Base-by-base conservation (phyloP, 2,329 filamentous ascomycete genomes). In the Paracoccidioides brasiliensis region DNA sequence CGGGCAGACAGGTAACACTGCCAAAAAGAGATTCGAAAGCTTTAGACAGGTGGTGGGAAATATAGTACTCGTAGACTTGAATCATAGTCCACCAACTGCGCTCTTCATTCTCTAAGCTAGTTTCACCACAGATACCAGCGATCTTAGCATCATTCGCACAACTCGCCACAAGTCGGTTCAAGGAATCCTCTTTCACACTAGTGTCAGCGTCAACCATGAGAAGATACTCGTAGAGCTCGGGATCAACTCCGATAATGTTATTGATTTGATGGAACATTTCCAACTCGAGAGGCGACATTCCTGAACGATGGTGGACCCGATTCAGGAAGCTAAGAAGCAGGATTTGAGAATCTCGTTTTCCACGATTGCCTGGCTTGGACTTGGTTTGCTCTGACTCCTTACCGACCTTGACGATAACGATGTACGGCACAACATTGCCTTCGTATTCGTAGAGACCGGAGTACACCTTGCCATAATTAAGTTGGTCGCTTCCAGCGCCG, bases 181-280 rank as follows among this genome's bases (percentile, higher is more conserved):
- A 78, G 0, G 91, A 88, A 69, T 98, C 93, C 67, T 95, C 90
- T 58, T 82, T 82, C 56, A 98, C 93, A 70, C 84, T 88, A 3
- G 93, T 98, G 79, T 98, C 93, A 66, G 93, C 93, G 72, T 98
- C 93, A 59, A 98, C 86, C 90, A 95, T 95, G 62, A 98, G 79
- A 54, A 97, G 78, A 65, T 96, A 98, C 70, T 98, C 93, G 69
- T 98, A 98, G 14, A 98, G 79, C 69, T 96, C 90, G 2, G 93
- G 93, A 64, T 98, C 90, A 14, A 98, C 93, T 64, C 93, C 93
- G 60, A 98, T 98, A 63, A 98, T 88, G 69, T 98, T 98, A 79
- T 96, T 95, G 76, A 98, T 89, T 70, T 98, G 93, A 67, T 98
- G 93, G 77, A 96, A 97, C 79, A 97, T 95, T 71, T 98, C 93